These are phyloP conservation scores for Yamadazyma phyllophila DNA, from an alignment of 805 yeast species.

Conservation along the genomic window DNA sequence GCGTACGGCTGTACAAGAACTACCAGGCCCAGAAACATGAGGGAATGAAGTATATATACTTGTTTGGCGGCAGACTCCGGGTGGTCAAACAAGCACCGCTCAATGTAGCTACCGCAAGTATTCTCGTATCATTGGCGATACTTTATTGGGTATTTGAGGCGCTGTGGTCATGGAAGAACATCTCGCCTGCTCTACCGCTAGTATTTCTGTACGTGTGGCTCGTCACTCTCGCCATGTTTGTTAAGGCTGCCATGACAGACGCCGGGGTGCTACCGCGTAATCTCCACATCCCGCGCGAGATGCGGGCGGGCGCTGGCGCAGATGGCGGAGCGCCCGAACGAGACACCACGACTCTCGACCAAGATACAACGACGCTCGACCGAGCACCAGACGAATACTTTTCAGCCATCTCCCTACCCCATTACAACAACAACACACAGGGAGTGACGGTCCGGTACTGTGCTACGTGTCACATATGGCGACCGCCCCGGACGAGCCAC, in stretches of 20 bases:
- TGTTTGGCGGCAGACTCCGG: constrained; percentile 66
- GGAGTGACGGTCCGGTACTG: constrained; percentile 57
- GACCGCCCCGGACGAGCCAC: constrained; percentile 68
- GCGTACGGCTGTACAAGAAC: constrained; percentile 18
- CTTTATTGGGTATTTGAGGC: constrained; percentile 49
- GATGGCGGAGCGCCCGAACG: no score
- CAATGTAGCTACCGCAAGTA: constrained; percentile 32
- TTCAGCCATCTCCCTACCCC: constrained; percentile 49
- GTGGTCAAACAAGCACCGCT: constrained; percentile 41
- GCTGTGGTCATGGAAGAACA: constrained; percentile 54
- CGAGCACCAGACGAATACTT: constrained; percentile 56
- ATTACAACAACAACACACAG: constrained; percentile 20
- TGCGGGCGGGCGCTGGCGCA: constrained; percentile 12
- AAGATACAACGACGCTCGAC: no score
- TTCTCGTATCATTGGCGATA: constrained; percentile 46
- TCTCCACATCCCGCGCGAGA: constrained; percentile 47
- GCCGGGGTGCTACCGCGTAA: constrained; percentile 73
- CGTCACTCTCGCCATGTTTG: constrained; percentile 45
- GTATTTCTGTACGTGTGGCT: constrained; percentile 60
- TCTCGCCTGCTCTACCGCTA: constrained; percentile 56
- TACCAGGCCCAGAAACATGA: constrained; percentile 42
- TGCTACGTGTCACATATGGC: constrained; percentile 54
- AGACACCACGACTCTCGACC: neutral
- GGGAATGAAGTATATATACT: constrained; percentile 40
- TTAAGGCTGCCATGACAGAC: constrained; percentile 58